Evolutionary conservation across 139 green algal species (phyloP), one percentile per base, ranked within the genome.

Genomic region (Chlorella sp.): DNA sequence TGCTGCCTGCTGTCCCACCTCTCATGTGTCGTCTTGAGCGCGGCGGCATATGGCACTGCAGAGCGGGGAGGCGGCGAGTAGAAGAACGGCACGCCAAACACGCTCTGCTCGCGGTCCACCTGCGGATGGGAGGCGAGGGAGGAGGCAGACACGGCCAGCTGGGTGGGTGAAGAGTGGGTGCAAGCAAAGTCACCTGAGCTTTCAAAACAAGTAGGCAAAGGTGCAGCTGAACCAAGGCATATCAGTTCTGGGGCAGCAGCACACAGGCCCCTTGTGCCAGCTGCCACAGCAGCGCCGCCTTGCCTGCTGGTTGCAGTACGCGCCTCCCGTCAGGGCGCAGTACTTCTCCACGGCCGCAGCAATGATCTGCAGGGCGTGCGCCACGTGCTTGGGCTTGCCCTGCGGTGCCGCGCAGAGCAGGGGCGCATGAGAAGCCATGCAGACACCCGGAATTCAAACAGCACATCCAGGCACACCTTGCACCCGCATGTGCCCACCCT

Each of bases 21-120:
- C 63, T 81, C 47, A 41, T 86, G 87, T 15, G 21, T 15, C 18
- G 83, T 84, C 81, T 94, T 94, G 57, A 98, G 92, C 7, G 91
- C 82, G 9, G 95, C 95, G 26, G 95, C 95, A 55, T 91, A 91
- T 1, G 95, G 94, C 68, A 96, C 94, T 13, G 94, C 85, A 44
- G 87, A 91, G 57, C 93, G 91, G 4, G 96, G 96, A 7, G 96
- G 96, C 7, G 96, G 96, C 83, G 96, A 93, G 90, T 98, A 98
- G 80, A 70, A 89, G 84, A 98, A 98, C n/a, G 93, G 90, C 26
- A 98, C 91, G 4, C 95, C 94, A n/a, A 86, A 65, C 34, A 98
- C 92, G 17, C 80, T 79, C 86, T 75, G 41, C 17, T 44, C 32
- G n/a, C 78, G 63, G 18, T 83, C 78, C 39, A 83, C 21, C 95